Evolutionary conservation across 1,284 basidiomycete species (phyloP), one percentile per base, ranked within the genome.

Genomic region (Melanopsichium pennsylvanicum): DNA sequence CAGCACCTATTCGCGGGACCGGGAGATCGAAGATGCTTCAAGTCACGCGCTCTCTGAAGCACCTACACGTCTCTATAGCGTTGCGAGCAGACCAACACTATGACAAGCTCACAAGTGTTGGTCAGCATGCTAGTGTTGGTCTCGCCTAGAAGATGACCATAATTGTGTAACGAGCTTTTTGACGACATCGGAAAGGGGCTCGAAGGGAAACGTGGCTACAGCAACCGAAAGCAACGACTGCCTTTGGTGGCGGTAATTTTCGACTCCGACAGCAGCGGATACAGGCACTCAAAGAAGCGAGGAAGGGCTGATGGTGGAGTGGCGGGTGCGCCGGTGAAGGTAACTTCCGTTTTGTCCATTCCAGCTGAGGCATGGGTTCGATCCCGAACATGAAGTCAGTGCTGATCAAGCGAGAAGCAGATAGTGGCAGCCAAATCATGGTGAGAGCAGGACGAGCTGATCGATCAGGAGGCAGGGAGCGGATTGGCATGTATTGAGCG

Each of bases 131-230:
- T 18, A 21, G 43, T 46, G 51, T 46, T 40, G 51, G 43, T 54
- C 51, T 54, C 51, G 51, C 43, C 44, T 54, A 38, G 32, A 40
- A 36, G 43, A 27, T 29, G 29, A 32, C 22, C 29, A 15, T 11
- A 7, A 16, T 32, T n/a, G 41, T 36, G 41, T 26, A 18, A 35
- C 4, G 15, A 18, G 16, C 35, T 26, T 10, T 7, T 25, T 44
- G 25, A 23, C 22, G 37, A 39, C 23, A 34, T 47, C 38, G 38
- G 22, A 18, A 36, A 22, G 22, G 19, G 11, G 25, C 29, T 5
- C 4, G 16, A 11, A 27, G 27, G 6, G n/a, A n/a, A 59, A 59
- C 56, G 43, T 51, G 37, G 38, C 32, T 10, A 6, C 8, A 25
- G 23, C 35, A 38, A 26, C 48, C n/a, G 18, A 25, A 18, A 38